Percentiles rank a stretch among this genome's conserved stretches.
phyloP scores from a whole-genome alignment of 805 yeast genomes.

The Hanseniaspora clermontiae region DNA sequence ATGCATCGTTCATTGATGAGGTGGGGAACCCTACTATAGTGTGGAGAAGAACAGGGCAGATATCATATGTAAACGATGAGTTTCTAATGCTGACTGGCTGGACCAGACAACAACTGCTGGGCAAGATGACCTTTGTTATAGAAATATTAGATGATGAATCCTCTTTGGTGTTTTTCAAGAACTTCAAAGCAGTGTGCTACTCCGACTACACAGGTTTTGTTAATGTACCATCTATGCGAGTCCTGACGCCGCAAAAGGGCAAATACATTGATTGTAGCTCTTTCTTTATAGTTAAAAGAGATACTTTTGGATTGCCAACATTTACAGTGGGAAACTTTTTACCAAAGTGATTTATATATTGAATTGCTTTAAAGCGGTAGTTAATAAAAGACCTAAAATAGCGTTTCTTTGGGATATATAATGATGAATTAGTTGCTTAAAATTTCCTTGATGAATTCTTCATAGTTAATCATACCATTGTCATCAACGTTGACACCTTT shows the following conservation, averaged over 20 bases:
- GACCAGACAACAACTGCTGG: constrained; percentile 56
- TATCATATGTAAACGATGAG: constrained; percentile 90
- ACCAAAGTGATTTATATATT: constrained; percentile 39
- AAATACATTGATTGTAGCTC: constrained; percentile 60
- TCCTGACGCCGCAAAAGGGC: constrained; percentile 44
- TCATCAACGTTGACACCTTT: constrained; percentile 89
- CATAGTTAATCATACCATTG: constrained; percentile 91
- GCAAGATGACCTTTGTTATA: constrained; percentile 55
- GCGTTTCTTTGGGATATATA: neutral
- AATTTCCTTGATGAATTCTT: constrained; percentile 84
- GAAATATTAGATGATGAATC: constrained; percentile 80
- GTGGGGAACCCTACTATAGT: constrained; percentile 91
- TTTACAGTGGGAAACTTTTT: constrained; percentile 90
- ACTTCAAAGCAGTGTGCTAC: constrained; percentile 74
- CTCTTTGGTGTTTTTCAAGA: constrained; percentile 75
- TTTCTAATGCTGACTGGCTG: constrained; percentile 86
- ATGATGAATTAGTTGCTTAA: constrained; percentile 53
- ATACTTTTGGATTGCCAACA: constrained; percentile 93
- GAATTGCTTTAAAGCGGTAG: too few species aligned
- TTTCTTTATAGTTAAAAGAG: constrained; percentile 87
- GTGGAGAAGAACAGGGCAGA: constrained; percentile 93
- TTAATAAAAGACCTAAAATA: too few species aligned
- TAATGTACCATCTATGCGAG: constrained; percentile 79
- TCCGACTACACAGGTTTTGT: constrained; percentile 80
- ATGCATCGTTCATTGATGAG: constrained; percentile 67